phyloP scores from a whole-genome alignment of 441 rosid genomes.

The Pelargonium citronellum region DNA sequence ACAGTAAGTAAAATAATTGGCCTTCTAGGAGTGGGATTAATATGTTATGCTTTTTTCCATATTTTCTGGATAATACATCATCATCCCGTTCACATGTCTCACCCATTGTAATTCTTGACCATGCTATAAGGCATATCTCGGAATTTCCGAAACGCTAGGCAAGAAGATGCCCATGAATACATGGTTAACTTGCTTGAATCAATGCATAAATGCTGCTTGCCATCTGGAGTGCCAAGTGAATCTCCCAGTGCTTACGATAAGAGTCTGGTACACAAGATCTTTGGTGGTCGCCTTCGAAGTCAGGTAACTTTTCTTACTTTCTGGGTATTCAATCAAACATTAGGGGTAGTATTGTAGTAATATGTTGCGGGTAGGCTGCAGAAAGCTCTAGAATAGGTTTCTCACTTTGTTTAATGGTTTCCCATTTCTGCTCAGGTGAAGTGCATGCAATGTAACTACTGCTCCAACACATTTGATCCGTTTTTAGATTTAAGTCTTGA shows the following conservation, averaged over 20 bases:
- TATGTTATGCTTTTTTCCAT: background rate
- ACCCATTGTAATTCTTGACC: slow-evolving; percentile 34
- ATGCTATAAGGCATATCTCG: slow-evolving; percentile 64
- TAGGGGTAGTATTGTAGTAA: no score
- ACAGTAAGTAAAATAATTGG: background rate
- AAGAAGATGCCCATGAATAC: slow-evolving; percentile 96
- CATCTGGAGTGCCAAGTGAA: slow-evolving; percentile 89
- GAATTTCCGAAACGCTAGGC: slow-evolving; percentile 67
- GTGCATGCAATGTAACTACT: slow-evolving; percentile 67
- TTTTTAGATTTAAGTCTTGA: slow-evolving; percentile 89
- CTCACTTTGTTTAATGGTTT: slow-evolving; percentile 14
- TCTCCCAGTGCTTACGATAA: slow-evolving; percentile 84
- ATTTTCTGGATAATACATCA: background rate
- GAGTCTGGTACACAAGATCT: slow-evolving; percentile 91
- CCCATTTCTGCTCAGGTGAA: slow-evolving; percentile 50
- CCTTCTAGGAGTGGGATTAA: background rate
- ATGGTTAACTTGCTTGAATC: slow-evolving; percentile 93
- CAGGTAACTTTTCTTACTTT: slow-evolving; percentile 21
- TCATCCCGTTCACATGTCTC: background rate
- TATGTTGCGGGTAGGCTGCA: no score
- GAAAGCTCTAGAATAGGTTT: background rate
- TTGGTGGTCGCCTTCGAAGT: slow-evolving; percentile 90
- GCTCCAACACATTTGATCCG: slow-evolving; percentile 87
- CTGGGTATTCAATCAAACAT: no score
- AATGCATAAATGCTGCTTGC: slow-evolving; percentile 96